Evolutionary conservation across 129 eudicot genomes (phyloP).

Genomic region (Chrysanthemum makinoi): DNA sequence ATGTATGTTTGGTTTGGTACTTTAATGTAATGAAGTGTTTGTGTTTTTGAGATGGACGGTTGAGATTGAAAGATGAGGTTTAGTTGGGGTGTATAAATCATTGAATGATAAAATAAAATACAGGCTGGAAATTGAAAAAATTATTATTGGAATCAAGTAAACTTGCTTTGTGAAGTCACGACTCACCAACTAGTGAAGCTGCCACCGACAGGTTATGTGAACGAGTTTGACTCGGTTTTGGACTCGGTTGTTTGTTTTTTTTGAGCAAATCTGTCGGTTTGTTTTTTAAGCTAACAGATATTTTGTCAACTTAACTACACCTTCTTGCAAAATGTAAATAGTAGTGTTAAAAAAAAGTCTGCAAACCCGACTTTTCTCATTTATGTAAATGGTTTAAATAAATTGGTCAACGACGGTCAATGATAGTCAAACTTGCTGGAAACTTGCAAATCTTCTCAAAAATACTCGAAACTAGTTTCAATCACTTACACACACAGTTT

Average conservation of each 20-base stretch:
- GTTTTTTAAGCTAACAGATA: neutral
- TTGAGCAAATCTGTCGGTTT: conserved; percentile 7
- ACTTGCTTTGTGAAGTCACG: conserved; percentile 19
- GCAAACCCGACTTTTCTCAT: too few species aligned
- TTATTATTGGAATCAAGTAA: conserved; percentile 51
- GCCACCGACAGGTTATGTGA: conserved; percentile 34
- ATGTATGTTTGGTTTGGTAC: conserved; percentile 12
- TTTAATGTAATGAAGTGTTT: neutral
- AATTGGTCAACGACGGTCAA: too few species aligned
- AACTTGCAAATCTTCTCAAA: too few species aligned
- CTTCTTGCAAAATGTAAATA: too few species aligned
- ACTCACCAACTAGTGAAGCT: conserved; percentile 40
- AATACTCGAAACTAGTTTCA: too few species aligned
- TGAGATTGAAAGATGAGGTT: conserved; percentile 44
- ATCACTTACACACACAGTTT: too few species aligned
- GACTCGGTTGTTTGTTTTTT: conserved; percentile 7
- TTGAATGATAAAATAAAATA: conserved; percentile 19
- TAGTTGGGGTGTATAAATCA: conserved; percentile 35
- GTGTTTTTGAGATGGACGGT: conserved; percentile 43
- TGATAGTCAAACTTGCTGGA: too few species aligned
- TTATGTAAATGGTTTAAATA: too few species aligned
- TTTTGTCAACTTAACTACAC: too few species aligned
- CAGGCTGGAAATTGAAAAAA: too few species aligned
- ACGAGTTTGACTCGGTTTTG: conserved; percentile 18
- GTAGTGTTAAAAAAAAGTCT: too few species aligned